Conservation (phyloP, 169 alveolate species). For the Eimeria falciformis region DNA sequence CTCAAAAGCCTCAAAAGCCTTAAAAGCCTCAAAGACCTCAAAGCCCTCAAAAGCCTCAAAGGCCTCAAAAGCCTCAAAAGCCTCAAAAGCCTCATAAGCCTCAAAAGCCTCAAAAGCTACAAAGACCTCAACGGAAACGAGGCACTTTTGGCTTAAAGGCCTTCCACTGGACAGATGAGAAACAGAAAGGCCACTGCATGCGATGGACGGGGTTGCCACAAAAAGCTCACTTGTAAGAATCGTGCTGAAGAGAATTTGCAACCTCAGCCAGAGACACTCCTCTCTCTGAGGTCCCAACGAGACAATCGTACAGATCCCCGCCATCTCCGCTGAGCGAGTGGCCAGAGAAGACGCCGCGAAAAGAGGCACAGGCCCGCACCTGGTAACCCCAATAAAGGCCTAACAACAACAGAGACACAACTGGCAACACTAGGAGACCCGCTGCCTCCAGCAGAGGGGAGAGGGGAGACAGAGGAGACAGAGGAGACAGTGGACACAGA, state of each 20-base stretch:
- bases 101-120: no score
- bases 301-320: constrained; percentile 91
- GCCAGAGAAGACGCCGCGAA: constrained; percentile 85
- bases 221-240: neutral
- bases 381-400: constrained; percentile 97
- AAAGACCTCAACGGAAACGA: no score
- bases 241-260: neutral
- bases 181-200: no score
- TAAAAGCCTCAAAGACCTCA: no score
- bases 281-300: constrained; percentile 93
- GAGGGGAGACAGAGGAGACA: no score
- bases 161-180: no score
- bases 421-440: neutral
- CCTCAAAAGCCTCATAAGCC: no score
- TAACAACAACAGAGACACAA: constrained; percentile 10
- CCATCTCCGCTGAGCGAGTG: constrained; percentile 81
- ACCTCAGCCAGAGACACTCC: constrained; percentile 86
- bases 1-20: no score
- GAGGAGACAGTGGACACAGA: neutral
- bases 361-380: constrained; percentile 90
- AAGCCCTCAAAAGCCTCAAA: no score
- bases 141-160: no score
- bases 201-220: no score
- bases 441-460: neutral
- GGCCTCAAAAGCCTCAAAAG: no score